Percentiles rank a stretch among this genome's conserved stretches.
phyloP scores from a whole-genome alignment of 2,329 filamentous ascomycete species.

The Aspergillus sergii region DNA sequence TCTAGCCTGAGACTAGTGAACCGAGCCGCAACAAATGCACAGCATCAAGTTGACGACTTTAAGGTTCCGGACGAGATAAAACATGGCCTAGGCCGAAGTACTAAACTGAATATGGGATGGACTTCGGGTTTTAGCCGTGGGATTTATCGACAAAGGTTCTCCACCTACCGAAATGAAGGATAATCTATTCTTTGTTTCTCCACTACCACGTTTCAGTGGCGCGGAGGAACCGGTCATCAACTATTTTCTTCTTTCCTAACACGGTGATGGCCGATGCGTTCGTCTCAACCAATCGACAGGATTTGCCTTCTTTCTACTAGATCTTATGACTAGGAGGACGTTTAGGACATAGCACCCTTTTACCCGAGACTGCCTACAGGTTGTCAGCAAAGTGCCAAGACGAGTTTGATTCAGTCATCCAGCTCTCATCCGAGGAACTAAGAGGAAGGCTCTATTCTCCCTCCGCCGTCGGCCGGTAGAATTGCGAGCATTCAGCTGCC shows the following conservation, averaged over 20 bases:
- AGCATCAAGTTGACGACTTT: not conserved
- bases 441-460: not conserved
- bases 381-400: not conserved
- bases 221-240: not conserved
- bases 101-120: not conserved
- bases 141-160: not conserved
- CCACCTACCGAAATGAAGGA: not conserved
- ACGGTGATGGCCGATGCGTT: not conserved
- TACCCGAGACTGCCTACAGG: not conserved
- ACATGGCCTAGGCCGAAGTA: not conserved
- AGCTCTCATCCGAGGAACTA: not conserved
- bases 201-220: slow-evolving; percentile 6
- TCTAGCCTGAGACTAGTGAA: not conserved
- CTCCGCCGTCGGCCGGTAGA: not conserved
- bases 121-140: not conserved
- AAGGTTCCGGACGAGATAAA: not conserved
- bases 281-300: not conserved
- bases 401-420: not conserved
- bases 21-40: not conserved
- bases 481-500: not conserved
- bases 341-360: not conserved
- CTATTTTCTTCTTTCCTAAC: not conserved
- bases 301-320: not conserved
- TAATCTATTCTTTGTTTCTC: not conserved
- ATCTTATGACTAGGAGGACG: not conserved